These are phyloP conservation scores for Microcera coccophila DNA, from an alignment of 2,329 filamentous ascomycete species.

Conservation along the genomic window DNA sequence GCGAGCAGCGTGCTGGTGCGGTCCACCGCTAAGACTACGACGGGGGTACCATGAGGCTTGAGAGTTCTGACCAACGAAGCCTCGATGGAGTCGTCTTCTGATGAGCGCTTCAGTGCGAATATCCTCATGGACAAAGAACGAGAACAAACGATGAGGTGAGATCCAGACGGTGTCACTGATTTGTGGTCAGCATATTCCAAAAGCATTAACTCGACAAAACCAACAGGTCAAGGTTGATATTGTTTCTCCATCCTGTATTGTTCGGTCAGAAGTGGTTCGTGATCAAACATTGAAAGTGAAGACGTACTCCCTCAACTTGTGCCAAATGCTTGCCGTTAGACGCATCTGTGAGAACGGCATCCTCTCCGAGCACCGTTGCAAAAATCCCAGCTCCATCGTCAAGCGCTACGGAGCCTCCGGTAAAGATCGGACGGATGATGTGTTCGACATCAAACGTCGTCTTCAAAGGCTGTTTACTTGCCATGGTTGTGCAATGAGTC, in stretches of 20 bases:
- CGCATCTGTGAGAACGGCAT: slow-evolving; percentile 82
- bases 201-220: slow-evolving; percentile 21
- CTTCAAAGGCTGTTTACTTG: slow-evolving; percentile 62
- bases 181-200: slow-evolving; percentile 13
- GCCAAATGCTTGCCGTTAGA: slow-evolving; percentile 77
- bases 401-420: slow-evolving; percentile 81
- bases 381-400: slow-evolving; percentile 78
- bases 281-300: background rate
- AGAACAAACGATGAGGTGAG: slow-evolving; percentile 86
- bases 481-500: slow-evolving; percentile 39
- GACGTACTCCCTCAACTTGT: slow-evolving; percentile 75
- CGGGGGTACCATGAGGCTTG: slow-evolving; percentile 86
- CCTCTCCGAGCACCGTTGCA: slow-evolving; percentile 86
- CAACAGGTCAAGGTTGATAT: slow-evolving; percentile 70
- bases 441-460: slow-evolving; percentile 84
- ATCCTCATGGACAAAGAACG: slow-evolving; percentile 95
- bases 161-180: slow-evolving; percentile 78
- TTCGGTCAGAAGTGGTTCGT: slow-evolving; percentile 13
- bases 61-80: slow-evolving; percentile 70
- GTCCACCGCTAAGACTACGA: slow-evolving; percentile 82
- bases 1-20: slow-evolving; percentile 83
- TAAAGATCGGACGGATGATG: slow-evolving; percentile 89
- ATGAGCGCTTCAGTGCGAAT: slow-evolving; percentile 64
- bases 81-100: slow-evolving; percentile 55
- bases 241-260: slow-evolving; percentile 65